A percentile compares a stretch with the other conserved stretches of the same genome.
Evolutionary conservation across 345 rosid genomes (phyloP).

Genomic region (Heritiera littoralis): DNA sequence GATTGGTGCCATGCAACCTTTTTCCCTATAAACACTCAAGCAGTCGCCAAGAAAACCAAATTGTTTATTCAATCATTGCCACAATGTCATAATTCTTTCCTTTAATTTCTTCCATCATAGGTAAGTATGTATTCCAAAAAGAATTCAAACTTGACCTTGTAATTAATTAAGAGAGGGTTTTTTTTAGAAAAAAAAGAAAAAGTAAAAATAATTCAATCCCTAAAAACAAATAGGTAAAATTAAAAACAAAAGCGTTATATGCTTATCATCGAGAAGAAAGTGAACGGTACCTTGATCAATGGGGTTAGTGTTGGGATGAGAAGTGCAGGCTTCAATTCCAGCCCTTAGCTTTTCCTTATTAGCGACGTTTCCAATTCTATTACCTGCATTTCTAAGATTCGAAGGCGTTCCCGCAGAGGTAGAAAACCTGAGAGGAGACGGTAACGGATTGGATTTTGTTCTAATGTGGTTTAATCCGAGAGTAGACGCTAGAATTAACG

Average conservation of each 20-base stretch:
- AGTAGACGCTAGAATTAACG: conserved; percentile 57
- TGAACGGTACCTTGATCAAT: conserved; percentile 34
- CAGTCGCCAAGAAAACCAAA: conserved; percentile 7
- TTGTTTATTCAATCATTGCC: background rate
- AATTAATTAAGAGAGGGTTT: background rate
- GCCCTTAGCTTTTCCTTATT: conserved; percentile 28
- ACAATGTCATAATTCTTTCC: background rate
- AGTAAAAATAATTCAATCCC: background rate
- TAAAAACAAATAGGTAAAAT: background rate
- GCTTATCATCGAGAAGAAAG: background rate
- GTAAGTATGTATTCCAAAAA: background rate
- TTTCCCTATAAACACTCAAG: conserved; percentile 43
- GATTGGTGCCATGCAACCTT: conserved; percentile 63
- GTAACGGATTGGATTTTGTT: conserved; percentile 58
- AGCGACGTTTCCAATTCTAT: background rate
- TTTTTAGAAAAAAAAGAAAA: background rate
- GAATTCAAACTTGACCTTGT: background rate
- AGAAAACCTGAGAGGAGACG: conserved; percentile 61
- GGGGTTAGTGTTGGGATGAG: conserved; percentile 31
- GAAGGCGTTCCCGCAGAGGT: conserved; percentile 40
- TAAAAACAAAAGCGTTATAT: background rate
- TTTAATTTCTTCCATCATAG: conserved; percentile 2
- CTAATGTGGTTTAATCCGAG: conserved; percentile 75
- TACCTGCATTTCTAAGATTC: conserved; percentile 19
- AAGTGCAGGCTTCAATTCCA: conserved; percentile 29